These are phyloP conservation scores for Nothophaeocryptopus gaeumannii DNA, from an alignment of 2,329 filamentous ascomycete genomes.

Conservation along the genomic window DNA sequence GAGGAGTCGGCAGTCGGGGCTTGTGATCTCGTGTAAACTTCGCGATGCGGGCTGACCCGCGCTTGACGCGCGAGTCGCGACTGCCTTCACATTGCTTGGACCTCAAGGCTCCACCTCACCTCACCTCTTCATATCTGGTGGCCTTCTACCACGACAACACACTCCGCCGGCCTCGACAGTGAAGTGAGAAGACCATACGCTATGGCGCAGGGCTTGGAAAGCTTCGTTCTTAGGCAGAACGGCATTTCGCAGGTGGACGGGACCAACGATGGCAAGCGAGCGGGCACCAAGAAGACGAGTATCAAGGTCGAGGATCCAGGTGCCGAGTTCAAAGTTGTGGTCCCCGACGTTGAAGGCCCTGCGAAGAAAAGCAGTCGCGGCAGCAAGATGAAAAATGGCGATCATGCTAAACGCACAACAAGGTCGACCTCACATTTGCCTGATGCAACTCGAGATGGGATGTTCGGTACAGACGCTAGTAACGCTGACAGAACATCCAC, in stretches of 20 bases:
- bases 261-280: neutral
- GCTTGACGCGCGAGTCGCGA: too few relatives aligned
- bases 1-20: too few relatives aligned
- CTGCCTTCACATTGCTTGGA: too few relatives aligned
- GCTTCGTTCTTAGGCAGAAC: conserved; percentile 11
- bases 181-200: neutral
- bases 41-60: too few relatives aligned
- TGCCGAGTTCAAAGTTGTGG: neutral
- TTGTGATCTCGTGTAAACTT: too few relatives aligned
- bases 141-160: too few relatives aligned
- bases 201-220: neutral
- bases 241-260: conserved; percentile 2
- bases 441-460: neutral
- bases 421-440: neutral
- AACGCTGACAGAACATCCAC: conserved; percentile 9
- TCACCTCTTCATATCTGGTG: neutral
- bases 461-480: conserved; percentile 16
- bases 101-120: too few relatives aligned
- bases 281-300: neutral
- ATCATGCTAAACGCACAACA: neutral
- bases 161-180: neutral
- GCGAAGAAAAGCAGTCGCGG: neutral
- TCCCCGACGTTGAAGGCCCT: neutral
- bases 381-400: neutral
- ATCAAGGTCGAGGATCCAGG: neutral